phyloP scores from a whole-genome alignment of 2,329 filamentous ascomycete genomes.

The Monilinia fructigena region DNA sequence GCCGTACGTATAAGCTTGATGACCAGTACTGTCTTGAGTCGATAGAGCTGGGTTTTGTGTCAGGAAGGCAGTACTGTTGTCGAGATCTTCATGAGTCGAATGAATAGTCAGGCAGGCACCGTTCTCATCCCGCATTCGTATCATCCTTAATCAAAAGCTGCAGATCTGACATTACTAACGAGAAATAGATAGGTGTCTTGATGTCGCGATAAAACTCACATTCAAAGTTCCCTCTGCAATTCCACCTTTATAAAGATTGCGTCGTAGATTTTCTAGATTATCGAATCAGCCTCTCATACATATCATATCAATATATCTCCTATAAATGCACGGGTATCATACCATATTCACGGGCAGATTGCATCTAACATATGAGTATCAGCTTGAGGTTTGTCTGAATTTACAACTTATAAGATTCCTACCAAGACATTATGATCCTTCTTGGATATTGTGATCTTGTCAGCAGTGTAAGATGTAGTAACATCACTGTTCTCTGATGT shows the following conservation, averaged over 20 bases:
- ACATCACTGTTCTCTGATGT: slow-evolving; percentile 41
- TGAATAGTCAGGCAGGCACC: slow-evolving; percentile 25
- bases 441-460: slow-evolving; percentile 56
- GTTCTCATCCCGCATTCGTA: slow-evolving; percentile 24
- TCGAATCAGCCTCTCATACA: slow-evolving; percentile 24
- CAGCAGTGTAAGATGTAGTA: slow-evolving; percentile 38
- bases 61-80: slow-evolving; percentile 26
- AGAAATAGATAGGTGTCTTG: not conserved
- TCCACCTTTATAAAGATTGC: slow-evolving; percentile 52
- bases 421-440: slow-evolving; percentile 62
- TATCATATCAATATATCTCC: not conserved
- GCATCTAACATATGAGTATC: slow-evolving; percentile 31
- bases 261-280: slow-evolving; percentile 42
- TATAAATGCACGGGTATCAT: slow-evolving; percentile 33
- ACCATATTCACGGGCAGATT: slow-evolving; percentile 54
- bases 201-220: slow-evolving; percentile 27
- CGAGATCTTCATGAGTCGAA: slow-evolving; percentile 18
- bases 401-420: slow-evolving; percentile 31
- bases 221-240: slow-evolving; percentile 48
- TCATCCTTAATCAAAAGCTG: slow-evolving; percentile 37
- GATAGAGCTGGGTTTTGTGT: slow-evolving; percentile 27
- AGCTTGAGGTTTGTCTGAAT: slow-evolving; percentile 14
- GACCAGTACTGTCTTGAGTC: slow-evolving; percentile 25
- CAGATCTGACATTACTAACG: slow-evolving; percentile 25
- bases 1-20: slow-evolving; percentile 34